phyloP scores from a whole-genome alignment of 208 protist species.

The Leishmania major region DNA sequence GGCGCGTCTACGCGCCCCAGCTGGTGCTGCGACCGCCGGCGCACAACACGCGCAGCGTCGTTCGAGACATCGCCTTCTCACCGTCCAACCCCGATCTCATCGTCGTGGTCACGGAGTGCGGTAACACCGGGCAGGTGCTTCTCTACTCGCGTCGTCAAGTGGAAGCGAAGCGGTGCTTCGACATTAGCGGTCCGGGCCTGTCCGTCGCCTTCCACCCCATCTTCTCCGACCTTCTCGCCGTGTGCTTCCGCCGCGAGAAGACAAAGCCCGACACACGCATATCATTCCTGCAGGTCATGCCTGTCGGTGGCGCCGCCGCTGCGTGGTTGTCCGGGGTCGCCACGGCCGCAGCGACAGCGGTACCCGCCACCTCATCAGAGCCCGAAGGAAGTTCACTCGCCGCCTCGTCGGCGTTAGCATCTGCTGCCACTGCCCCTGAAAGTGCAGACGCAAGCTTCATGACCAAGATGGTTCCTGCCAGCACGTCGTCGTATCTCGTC shows the following conservation, averaged over 20 bases:
- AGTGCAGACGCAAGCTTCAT: neutral
- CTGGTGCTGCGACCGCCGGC: slow-evolving; percentile 76
- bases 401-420: neutral
- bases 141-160: slow-evolving; percentile 80
- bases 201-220: slow-evolving; percentile 72
- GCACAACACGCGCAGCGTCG: slow-evolving; percentile 52
- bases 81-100: slow-evolving; percentile 77
- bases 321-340: neutral
- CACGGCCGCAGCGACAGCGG: neutral
- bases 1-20: slow-evolving; percentile 53
- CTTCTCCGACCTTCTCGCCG: slow-evolving; percentile 79
- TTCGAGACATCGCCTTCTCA: slow-evolving; percentile 77
- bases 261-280: slow-evolving; percentile 71
- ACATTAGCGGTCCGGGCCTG: slow-evolving; percentile 61
- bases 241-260: slow-evolving; percentile 74
- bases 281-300: slow-evolving; percentile 45
- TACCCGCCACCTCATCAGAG: neutral
- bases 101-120: slow-evolving; percentile 65
- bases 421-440: slow-evolving; percentile 1
- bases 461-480: neutral
- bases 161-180: slow-evolving; percentile 50
- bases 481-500: slow-evolving; percentile 29
- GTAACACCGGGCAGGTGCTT: slow-evolving; percentile 59
- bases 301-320: neutral
- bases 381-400: neutral